These are phyloP conservation scores for Allodekkera sacchari DNA, from an alignment of 805 yeast genomes.

Conservation along the genomic window DNA sequence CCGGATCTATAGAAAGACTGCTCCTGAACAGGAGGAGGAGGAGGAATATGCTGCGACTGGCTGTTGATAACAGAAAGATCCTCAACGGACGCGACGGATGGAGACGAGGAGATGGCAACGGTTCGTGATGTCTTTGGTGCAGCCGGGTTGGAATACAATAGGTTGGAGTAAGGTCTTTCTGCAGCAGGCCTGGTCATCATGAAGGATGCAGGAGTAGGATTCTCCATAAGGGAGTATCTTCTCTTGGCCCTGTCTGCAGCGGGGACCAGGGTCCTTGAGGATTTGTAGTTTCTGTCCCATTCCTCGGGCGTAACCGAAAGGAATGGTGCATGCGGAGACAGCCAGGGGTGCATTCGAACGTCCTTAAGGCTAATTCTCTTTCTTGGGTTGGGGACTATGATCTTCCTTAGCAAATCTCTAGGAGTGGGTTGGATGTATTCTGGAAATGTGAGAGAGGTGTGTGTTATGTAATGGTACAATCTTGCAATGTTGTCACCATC, in stretches of 20 bases:
- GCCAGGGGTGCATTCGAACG: conserved; percentile 80
- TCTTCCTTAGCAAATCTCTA: conserved; percentile 78
- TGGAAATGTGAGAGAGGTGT: conserved; percentile 89
- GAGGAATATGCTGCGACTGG: no score
- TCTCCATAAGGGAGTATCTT: conserved; percentile 37
- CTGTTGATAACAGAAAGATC: no score
- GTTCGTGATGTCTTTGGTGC: conserved; percentile 57
- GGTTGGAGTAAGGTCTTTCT: conserved; percentile 25
- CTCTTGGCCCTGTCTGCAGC: conserved; percentile 22
- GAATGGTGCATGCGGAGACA: conserved; percentile 74
- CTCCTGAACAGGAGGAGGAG: neutral
- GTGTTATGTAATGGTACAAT: conserved; percentile 84
- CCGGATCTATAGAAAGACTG: neutral
- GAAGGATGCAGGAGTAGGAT: conserved; percentile 32
- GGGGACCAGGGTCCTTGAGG: conserved; percentile 22
- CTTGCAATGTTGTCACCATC: conserved; percentile 92
- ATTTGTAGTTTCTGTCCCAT: conserved; percentile 67
- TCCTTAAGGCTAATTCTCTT: conserved; percentile 61
- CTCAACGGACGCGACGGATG: conserved; percentile 18
- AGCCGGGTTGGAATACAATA: conserved; percentile 43
- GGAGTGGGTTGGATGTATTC: conserved; percentile 88
- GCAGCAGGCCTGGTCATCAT: conserved; percentile 26
- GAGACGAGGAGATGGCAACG: conserved; percentile 25
- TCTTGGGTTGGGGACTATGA: conserved; percentile 77
- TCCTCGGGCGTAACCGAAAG: conserved; percentile 79